Evolutionary conservation across 768 basidiomycete genomes (phyloP).

Genomic region (Rubroboletus pulcherrimus): DNA sequence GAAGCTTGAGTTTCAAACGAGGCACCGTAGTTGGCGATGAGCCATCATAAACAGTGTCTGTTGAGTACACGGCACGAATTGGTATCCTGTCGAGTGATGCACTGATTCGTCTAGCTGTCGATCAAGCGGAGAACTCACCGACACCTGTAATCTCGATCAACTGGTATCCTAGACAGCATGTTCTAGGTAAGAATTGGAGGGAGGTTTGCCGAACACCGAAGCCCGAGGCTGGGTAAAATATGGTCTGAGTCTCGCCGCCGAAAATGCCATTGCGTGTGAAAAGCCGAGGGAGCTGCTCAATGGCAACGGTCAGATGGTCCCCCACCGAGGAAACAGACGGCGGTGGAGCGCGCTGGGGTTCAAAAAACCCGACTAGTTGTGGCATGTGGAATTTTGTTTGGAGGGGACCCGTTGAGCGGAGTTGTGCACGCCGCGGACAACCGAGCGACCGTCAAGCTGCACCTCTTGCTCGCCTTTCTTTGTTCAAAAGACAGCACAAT

Average conservation of each 20-base stretch:
- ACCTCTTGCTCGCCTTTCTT: background rate
- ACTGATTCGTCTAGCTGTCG: background rate
- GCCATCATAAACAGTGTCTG: background rate
- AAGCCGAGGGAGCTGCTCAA: background rate
- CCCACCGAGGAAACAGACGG: background rate
- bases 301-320: background rate
- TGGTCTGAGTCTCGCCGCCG: background rate
- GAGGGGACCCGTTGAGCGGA: conserved; percentile 14
- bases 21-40: background rate
- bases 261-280: background rate
- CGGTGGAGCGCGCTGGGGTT: background rate
- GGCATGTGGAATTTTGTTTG: conserved; percentile 13
- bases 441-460: background rate
- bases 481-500: background rate
- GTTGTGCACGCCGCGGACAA: conserved; percentile 11
- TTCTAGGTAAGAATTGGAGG: background rate
- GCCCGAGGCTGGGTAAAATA: background rate
- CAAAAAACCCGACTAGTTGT: background rate
- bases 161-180: background rate
- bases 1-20: background rate
- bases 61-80: background rate
- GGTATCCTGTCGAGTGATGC: background rate
- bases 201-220: background rate
- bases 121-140: background rate
- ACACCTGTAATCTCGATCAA: background rate